Percentiles rank a stretch among this genome's conserved stretches.
phyloP scores from a whole-genome alignment of 305 asterid genomes.

The Rubia peregrina region DNA sequence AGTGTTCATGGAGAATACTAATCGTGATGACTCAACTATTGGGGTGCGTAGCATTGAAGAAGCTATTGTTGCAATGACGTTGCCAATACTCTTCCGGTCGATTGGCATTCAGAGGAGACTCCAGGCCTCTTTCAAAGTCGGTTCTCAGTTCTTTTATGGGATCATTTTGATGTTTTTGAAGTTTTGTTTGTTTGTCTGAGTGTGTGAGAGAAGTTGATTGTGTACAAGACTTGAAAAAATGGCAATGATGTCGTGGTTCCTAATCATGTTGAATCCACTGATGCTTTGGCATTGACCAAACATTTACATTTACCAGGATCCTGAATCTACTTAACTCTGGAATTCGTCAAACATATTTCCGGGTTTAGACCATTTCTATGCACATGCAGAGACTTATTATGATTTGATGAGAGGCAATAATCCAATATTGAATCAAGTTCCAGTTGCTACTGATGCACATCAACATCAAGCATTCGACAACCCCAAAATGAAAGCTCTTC shows the following conservation, averaged over 20 bases:
- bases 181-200: too few relatives aligned
- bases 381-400: background rate
- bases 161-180: too few relatives aligned
- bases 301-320: background rate
- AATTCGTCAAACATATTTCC: background rate
- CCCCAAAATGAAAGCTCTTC: slow-evolving; percentile 15
- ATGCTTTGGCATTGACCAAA: slow-evolving; percentile 2
- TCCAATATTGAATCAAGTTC: slow-evolving; percentile 22
- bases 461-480: slow-evolving; percentile 8
- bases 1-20: too few relatives aligned
- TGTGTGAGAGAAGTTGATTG: too few relatives aligned
- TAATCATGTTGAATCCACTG: background rate
- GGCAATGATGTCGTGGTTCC: background rate
- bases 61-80: too few relatives aligned
- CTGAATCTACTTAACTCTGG: background rate
- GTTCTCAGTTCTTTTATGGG: too few relatives aligned
- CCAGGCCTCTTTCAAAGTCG: too few relatives aligned
- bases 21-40: too few relatives aligned
- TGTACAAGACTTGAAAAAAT: slow-evolving; percentile 11
- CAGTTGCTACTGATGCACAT: background rate
- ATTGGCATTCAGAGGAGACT: too few relatives aligned
- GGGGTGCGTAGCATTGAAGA: too few relatives aligned
- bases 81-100: too few relatives aligned
- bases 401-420: slow-evolving; percentile 14
- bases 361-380: slow-evolving; percentile 9